Percentiles rank a stretch among this genome's conserved stretches.
These are phyloP conservation scores for Cyclotella atomus DNA, from an alignment of 108 stramenopile genomes.

Conservation along the genomic window DNA sequence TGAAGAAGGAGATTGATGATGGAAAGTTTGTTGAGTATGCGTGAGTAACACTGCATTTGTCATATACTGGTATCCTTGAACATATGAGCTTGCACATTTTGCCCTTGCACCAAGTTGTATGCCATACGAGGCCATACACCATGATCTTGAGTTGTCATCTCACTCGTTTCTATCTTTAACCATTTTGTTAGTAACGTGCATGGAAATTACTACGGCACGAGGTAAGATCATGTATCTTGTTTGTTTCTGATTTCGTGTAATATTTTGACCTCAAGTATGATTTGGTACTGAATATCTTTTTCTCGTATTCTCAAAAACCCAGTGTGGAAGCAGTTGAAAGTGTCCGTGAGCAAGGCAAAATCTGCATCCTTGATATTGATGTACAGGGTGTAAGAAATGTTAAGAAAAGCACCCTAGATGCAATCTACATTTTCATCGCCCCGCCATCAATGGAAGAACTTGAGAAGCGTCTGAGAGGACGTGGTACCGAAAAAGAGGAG, in stretches of 20 bases:
- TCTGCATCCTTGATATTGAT: slow-evolving; percentile 97
- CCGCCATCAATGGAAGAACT: slow-evolving; percentile 93
- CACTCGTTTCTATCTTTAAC: neutral
- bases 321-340: slow-evolving; percentile 81
- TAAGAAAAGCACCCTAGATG: slow-evolving; percentile 56
- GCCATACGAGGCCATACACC: too few species aligned
- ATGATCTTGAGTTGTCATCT: too few species aligned
- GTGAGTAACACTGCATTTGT: neutral
- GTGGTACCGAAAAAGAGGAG: slow-evolving; percentile 94
- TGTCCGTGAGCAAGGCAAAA: slow-evolving; percentile 78
- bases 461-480: slow-evolving; percentile 85
- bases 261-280: neutral
- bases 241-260: neutral
- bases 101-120: too few species aligned
- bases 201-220: slow-evolving; percentile 95
- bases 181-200: slow-evolving; percentile 66
- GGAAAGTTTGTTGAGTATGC: slow-evolving; percentile 93
- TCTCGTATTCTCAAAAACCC: neutral
- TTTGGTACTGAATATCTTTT: neutral
- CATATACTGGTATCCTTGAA: neutral
- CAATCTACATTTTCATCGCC: slow-evolving; percentile 84
- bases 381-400: slow-evolving; percentile 81
- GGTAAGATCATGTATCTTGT: neutral
- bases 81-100: too few species aligned
- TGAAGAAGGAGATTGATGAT: slow-evolving; percentile 86